Evolutionary conservation across 805 yeast species (phyloP).

Genomic region (Geotrichum ghanense): DNA sequence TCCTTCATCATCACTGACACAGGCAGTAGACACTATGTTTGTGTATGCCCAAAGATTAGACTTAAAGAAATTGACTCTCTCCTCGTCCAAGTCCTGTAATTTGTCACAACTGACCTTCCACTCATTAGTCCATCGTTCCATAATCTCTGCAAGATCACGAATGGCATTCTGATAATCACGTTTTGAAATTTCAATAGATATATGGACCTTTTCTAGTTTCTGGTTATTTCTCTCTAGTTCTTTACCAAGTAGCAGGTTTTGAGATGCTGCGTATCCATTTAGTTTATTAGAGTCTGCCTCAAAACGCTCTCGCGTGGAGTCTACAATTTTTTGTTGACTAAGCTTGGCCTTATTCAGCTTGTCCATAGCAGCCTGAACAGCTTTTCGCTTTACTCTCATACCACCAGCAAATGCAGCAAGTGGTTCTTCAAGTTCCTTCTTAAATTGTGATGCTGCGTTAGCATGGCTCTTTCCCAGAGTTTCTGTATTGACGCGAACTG

Average conservation of each 20-base stretch:
- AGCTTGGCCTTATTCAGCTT: slow-evolving; percentile 40
- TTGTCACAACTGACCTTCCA: slow-evolving; percentile 57
- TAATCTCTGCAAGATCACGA: slow-evolving; percentile 40
- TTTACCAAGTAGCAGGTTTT: slow-evolving; percentile 59
- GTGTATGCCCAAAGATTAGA: slow-evolving; percentile 69
- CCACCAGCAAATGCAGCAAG: slow-evolving; percentile 40
- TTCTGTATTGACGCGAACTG: slow-evolving; percentile 45
- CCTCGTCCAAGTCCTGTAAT: slow-evolving; percentile 59
- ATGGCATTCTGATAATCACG: slow-evolving; percentile 49
- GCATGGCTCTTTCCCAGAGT: slow-evolving; percentile 47
- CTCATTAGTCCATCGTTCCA: slow-evolving; percentile 56
- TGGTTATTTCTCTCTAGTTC: slow-evolving; percentile 53
- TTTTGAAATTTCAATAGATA: slow-evolving; percentile 32
- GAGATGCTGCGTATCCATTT: slow-evolving; percentile 48
- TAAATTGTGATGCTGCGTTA: slow-evolving; percentile 39
- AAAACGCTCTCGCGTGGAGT: slow-evolving; percentile 34
- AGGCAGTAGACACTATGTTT: slow-evolving; percentile 59
- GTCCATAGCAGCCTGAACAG: slow-evolving; percentile 45
- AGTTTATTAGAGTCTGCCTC: slow-evolving; percentile 47
- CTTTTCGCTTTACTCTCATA: slow-evolving; percentile 42
- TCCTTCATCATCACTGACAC: slow-evolving; percentile 68
- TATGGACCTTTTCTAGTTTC: slow-evolving; percentile 41
- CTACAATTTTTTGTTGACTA: slow-evolving; percentile 24
- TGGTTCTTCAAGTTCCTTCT: slow-evolving; percentile 40
- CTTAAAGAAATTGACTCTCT: slow-evolving; percentile 57